These are phyloP conservation scores for Fusarium mangiferae DNA, from an alignment of 2,329 filamentous ascomycete genomes.

Conservation along the genomic window DNA sequence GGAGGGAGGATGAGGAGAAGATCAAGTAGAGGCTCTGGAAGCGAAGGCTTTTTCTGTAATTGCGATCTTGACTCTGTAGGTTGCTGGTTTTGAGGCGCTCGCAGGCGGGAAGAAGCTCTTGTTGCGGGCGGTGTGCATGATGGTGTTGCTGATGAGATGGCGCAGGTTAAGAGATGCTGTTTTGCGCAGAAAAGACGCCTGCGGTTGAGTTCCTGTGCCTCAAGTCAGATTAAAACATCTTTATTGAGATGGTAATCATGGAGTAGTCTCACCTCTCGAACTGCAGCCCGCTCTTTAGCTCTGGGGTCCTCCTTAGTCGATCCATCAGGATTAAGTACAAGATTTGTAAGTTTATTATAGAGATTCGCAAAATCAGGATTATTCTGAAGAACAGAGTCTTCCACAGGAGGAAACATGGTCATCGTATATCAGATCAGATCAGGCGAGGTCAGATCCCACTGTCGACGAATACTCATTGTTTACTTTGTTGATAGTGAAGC, in stretches of 20 bases:
- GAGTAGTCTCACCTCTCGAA: conserved; percentile 58
- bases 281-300: conserved; percentile 60
- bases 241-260: neutral
- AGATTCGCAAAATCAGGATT: conserved; percentile 71
- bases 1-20: conserved; percentile 66
- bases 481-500: conserved; percentile 22
- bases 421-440: conserved; percentile 3
- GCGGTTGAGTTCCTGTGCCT: conserved; percentile 58
- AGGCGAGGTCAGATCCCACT: neutral
- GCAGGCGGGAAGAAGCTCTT: conserved; percentile 42
- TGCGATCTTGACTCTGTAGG: conserved; percentile 37
- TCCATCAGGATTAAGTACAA: conserved; percentile 66
- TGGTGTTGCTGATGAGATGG: conserved; percentile 59
- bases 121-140: conserved; percentile 40
- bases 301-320: conserved; percentile 64
- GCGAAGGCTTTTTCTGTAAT: conserved; percentile 30
- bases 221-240: neutral
- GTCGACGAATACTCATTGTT: neutral
- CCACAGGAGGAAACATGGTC: conserved; percentile 68
- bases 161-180: conserved; percentile 60
- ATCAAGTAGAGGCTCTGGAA: conserved; percentile 61
- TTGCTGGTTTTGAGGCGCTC: conserved; percentile 30
- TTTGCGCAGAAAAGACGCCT: conserved; percentile 61
- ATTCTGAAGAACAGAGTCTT: conserved; percentile 61
- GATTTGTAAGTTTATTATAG: conserved; percentile 64